phyloP scores from a whole-genome alignment of 495 filamentous ascomycete species.

The Neurospora sp. region DNA sequence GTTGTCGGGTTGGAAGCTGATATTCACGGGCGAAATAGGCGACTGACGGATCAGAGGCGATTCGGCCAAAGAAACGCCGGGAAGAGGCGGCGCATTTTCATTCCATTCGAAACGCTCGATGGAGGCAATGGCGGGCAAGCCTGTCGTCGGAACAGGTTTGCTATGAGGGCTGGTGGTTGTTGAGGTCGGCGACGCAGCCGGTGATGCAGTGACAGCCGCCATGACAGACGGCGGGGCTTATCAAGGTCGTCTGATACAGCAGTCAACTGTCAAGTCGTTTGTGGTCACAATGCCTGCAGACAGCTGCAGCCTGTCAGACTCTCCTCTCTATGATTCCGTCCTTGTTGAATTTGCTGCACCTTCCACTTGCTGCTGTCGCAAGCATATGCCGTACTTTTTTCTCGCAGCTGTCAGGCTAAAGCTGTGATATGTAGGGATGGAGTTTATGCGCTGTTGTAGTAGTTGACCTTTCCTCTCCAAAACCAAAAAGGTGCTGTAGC shows the following conservation, averaged over 20 bases:
- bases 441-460: neutral
- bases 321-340: neutral
- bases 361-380: neutral
- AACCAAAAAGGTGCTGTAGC: neutral
- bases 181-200: constrained; percentile 22
- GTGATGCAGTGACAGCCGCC: constrained; percentile 33
- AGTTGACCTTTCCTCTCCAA: neutral
- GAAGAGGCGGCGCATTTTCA: constrained; percentile 23
- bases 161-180: constrained; percentile 29
- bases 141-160: constrained; percentile 29
- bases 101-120: constrained; percentile 26
- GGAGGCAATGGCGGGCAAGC: constrained; percentile 8
- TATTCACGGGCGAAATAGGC: constrained; percentile 31
- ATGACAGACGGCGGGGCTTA: constrained; percentile 21
- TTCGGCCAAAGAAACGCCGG: constrained; percentile 14
- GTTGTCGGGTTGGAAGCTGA: constrained; percentile 32
- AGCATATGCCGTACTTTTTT: neutral
- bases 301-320: neutral
- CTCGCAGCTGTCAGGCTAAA: neutral
- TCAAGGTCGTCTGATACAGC: neutral
- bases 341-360: neutral
- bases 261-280: neutral
- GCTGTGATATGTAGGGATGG: neutral
- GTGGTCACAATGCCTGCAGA: neutral
- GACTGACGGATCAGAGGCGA: constrained; percentile 27